Evolutionary conservation across 2,329 filamentous ascomycete genomes (phyloP).

Genomic region (Cadophora gregata): DNA sequence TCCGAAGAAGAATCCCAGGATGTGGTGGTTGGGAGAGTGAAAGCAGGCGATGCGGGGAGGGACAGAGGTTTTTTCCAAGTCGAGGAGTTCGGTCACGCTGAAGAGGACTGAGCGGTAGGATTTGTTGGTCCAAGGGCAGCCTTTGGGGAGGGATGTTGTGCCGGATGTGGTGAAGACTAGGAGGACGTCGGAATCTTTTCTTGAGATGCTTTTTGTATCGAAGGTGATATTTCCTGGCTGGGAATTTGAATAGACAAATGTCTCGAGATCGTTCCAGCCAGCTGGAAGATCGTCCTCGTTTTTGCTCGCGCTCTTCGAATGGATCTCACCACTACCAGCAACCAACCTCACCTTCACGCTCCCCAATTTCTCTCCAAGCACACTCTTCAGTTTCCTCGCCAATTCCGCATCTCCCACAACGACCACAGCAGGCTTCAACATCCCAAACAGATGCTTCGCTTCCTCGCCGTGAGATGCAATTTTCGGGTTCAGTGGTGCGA

Average conservation of each 20-base stretch:
- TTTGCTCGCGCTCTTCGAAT: not conserved
- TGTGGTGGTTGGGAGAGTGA: constrained; percentile 7
- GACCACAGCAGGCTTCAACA: constrained; percentile 23
- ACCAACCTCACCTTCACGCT: not conserved
- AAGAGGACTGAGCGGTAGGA: constrained; percentile 71
- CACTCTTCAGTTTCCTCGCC: not conserved
- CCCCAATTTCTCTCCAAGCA: not conserved
- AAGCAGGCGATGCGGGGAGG: not conserved
- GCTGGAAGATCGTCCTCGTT: not conserved
- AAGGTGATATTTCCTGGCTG: not conserved
- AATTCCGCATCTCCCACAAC: constrained; percentile 18
- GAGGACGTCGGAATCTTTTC: constrained; percentile 65
- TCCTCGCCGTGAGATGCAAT: constrained; percentile 15
- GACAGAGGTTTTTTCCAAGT: not conserved
- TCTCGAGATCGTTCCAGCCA: constrained; percentile 15
- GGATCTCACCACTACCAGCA: not conserved
- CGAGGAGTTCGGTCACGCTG: not conserved
- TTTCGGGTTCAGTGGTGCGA: constrained; percentile 25
- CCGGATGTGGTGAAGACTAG: constrained; percentile 97
- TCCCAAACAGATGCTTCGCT: constrained; percentile 23
- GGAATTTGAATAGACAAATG: not conserved
- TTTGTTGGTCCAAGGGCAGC: constrained; percentile 82
- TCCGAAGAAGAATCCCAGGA: constrained; percentile 14
- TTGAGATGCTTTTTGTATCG: constrained; percentile 1
- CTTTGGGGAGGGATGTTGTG: constrained; percentile 87